A percentile compares a stretch with the other conserved stretches of the same genome.
Conservation (phyloP, 2,329 filamentous ascomycete species). For the Diaporthe sp. region DNA sequence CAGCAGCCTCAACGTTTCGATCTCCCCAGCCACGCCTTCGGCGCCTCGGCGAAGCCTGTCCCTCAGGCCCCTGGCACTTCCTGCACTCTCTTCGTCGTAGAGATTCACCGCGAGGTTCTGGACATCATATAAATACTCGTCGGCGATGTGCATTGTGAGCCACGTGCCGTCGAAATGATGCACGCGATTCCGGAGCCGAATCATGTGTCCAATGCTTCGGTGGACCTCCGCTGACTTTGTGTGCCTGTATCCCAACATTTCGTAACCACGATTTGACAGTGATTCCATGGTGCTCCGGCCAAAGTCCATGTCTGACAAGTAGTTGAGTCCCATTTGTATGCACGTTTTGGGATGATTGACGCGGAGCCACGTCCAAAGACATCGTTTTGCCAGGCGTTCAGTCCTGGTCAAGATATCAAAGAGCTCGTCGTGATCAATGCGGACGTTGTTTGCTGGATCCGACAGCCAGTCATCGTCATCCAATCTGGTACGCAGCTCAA, state of each 20-base stretch:
- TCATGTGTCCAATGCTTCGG: neutral
- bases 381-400: neutral
- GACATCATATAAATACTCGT: neutral
- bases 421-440: neutral
- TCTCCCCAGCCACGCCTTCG: neutral
- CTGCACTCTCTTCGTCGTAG: neutral
- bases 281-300: neutral
- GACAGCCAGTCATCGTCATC: neutral
- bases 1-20: neutral
- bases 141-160: neutral
- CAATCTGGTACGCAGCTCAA: neutral
- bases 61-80: neutral
- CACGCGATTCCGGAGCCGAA: neutral
- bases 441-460: neutral
- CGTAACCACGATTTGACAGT: neutral
- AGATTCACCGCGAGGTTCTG: neutral
- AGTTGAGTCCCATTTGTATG: neutral
- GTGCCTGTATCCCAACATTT: neutral
- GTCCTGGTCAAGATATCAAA: neutral
- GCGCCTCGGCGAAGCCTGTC: neutral
- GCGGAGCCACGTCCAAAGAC: neutral
- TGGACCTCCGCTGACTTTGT: neutral
- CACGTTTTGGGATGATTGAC: neutral
- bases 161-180: neutral
- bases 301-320: neutral